Conservation (phyloP, 2,329 filamentous ascomycete species). For the Dactylellina sp. region DNA sequence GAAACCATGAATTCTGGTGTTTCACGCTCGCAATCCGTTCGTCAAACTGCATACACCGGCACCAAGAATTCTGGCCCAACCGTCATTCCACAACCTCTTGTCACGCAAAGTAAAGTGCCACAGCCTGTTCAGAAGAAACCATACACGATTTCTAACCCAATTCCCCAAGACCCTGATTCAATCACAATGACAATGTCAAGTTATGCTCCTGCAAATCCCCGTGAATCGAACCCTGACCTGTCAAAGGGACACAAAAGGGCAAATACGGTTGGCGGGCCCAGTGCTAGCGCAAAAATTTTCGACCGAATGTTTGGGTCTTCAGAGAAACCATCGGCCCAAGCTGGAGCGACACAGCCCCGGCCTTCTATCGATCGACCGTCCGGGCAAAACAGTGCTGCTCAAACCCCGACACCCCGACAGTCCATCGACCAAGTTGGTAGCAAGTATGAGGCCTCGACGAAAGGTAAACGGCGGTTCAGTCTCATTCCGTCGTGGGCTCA, state of each 20-base stretch:
- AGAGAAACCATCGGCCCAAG: slow-evolving; percentile 47
- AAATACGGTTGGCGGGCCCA: slow-evolving; percentile 77
- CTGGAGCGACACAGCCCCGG: slow-evolving; percentile 33
- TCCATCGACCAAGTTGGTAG: slow-evolving; percentile 82
- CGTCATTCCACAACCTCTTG: slow-evolving; percentile 24
- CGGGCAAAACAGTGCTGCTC: slow-evolving; percentile 47
- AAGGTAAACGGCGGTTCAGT: slow-evolving; percentile 71
- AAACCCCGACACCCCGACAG: slow-evolving; percentile 68
- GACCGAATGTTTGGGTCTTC: slow-evolving; percentile 65
- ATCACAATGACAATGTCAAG: slow-evolving; percentile 72
- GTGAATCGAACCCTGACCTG: slow-evolving; percentile 63
- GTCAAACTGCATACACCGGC: slow-evolving; percentile 44
- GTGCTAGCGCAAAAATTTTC: slow-evolving; percentile 69
- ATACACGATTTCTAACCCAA: slow-evolving; percentile 78
- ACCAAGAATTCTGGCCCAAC: slow-evolving; percentile 32
- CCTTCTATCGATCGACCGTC: slow-evolving; percentile 64
- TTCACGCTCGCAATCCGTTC: slow-evolving; percentile 51
- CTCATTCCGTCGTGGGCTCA: slow-evolving; percentile 70
- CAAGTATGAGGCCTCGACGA: slow-evolving; percentile 65
- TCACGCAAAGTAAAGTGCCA: slow-evolving; percentile 85
- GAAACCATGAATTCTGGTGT: slow-evolving; percentile 49
- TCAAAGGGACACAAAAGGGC: slow-evolving; percentile 77
- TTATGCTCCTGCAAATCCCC: slow-evolving; percentile 69
- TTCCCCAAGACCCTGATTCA: slow-evolving; percentile 69
- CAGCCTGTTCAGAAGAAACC: slow-evolving; percentile 77